These are phyloP conservation scores for Gaertneriomyces sp. DNA, from an alignment of 192 early-diverging fungal genomes.

Conservation along the genomic window DNA sequence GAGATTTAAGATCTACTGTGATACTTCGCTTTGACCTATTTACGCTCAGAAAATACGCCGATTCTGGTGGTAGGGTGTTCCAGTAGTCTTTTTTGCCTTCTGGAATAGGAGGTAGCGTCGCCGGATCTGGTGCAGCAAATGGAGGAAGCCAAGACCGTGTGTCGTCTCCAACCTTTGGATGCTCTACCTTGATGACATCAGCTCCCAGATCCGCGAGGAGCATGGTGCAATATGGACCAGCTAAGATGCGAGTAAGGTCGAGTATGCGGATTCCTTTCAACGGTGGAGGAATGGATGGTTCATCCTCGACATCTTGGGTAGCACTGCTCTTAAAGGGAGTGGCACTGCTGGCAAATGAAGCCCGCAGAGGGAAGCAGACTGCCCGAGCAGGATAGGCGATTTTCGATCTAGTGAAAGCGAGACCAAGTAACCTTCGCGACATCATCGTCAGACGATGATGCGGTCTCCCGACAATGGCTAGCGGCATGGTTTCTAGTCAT, in stretches of 20 bases:
- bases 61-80: conserved; percentile 46
- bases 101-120: too few species aligned
- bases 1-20: conserved; percentile 76
- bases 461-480: too few species aligned
- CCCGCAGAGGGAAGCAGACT: too few species aligned
- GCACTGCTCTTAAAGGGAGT: too few species aligned
- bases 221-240: conserved; percentile 49
- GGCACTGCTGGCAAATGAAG: too few species aligned
- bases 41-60: conserved; percentile 85
- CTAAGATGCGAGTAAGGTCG: conserved; percentile 34
- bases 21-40: conserved; percentile 94
- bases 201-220: conserved; percentile 43
- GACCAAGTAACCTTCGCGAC: too few species aligned
- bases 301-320: too few species aligned
- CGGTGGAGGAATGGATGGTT: not conserved
- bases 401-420: too few species aligned
- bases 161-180: conserved; percentile 78
- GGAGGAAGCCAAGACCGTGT: conserved; percentile 85
- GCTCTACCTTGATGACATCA: conserved; percentile 87
- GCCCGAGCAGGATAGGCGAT: too few species aligned
- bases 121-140: conserved; percentile 14
- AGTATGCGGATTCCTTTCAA: conserved; percentile 16
- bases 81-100: too few species aligned
- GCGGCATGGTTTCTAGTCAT: too few species aligned
- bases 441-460: too few species aligned